Evolutionary conservation across 1,284 basidiomycete genomes (phyloP), one percentile per base, ranked within the genome.

Genomic region (Heterobasidion annosum): DNA sequence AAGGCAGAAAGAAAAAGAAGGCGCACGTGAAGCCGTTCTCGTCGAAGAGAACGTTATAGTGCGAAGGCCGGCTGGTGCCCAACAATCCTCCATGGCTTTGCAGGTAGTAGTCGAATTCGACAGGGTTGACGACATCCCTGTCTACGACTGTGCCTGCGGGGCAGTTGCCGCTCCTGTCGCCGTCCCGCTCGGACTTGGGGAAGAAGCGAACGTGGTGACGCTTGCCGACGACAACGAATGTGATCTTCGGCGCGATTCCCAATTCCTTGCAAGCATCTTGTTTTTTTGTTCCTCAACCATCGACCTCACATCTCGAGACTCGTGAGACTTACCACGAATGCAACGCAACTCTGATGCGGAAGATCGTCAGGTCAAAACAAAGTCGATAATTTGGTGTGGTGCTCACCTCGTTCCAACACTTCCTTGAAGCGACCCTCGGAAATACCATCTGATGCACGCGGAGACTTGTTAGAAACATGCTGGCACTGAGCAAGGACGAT

Each of bases 91-190:
- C 86, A 58, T 92, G 90, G 54, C 80, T 82, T 64, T 88, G 83
- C 1, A 90, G 72, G 62, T 91, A 92, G 66, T 87, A 92, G 62
- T 92, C 90, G 52, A 88, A 88, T 62, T 90, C 88, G 1, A 81
- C 78, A 0, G 88, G 87, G 62, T 88, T 84, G 1, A 78, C 75
- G 19, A 90, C 76, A 6, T 85, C 84, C 34, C 73, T 71, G 63
- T 91, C 88, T 15, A 91, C 78, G 10, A 90, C 84, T 2, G 85
- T 87, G 19, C 88, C 88, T 0, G 88, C 84, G 5, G 74, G 79
- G 61, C 84, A 88, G 61, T 91, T 90, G 2, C 86, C 87, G 58
- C 78, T 83, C 18, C 45, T 47, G 60, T 88, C 87, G 2, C 70
- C 79, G 19, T 83, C 81, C 7, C 58, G 56, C 2, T 69, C 67